Conservation (phyloP, 1,284 basidiomycete genomes). For the Ceratobasidium sp. region DNA sequence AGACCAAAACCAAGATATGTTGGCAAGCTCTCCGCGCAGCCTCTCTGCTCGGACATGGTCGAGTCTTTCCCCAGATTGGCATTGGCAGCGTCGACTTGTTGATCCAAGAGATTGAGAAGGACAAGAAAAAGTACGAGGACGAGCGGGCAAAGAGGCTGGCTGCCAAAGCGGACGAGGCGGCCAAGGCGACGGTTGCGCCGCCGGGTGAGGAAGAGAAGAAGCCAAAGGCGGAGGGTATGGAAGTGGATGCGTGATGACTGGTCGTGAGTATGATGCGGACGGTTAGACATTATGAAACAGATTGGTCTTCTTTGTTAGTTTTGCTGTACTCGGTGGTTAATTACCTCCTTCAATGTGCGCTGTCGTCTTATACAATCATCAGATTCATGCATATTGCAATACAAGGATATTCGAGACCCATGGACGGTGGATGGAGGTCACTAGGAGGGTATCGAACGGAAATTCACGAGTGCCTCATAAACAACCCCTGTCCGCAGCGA, state of each 20-base stretch:
- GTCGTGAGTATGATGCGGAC: too few species aligned
- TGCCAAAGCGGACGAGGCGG: slow-evolving; percentile 33
- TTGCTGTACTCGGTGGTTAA: too few species aligned
- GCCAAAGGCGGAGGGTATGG: slow-evolving; percentile 29
- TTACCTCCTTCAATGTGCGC: too few species aligned
- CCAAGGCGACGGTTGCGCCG: slow-evolving; percentile 8
- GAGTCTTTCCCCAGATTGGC: slow-evolving; percentile 47
- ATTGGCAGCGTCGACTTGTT: slow-evolving; percentile 43
- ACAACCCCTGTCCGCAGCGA: too few species aligned
- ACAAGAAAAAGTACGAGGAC: slow-evolving; percentile 43
- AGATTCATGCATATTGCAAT: too few species aligned
- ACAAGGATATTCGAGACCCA: too few species aligned
- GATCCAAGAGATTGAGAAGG: slow-evolving; percentile 47
- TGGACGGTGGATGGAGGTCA: too few species aligned
- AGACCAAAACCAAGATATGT: slow-evolving; percentile 42
- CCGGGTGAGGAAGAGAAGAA: slow-evolving; percentile 21
- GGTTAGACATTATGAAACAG: too few species aligned
- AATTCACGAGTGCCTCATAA: too few species aligned
- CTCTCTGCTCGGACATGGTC: slow-evolving; percentile 46
- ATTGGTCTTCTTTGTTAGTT: too few species aligned
- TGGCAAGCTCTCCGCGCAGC: slow-evolving; percentile 49
- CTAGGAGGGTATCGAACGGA: too few species aligned
- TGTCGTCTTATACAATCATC: too few species aligned
- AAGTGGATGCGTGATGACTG: slow-evolving; percentile 16
- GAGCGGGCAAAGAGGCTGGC: slow-evolving; percentile 31